Base-by-base conservation (phyloP, 805 yeast species). In the Kockiozyma suomiensis region DNA sequence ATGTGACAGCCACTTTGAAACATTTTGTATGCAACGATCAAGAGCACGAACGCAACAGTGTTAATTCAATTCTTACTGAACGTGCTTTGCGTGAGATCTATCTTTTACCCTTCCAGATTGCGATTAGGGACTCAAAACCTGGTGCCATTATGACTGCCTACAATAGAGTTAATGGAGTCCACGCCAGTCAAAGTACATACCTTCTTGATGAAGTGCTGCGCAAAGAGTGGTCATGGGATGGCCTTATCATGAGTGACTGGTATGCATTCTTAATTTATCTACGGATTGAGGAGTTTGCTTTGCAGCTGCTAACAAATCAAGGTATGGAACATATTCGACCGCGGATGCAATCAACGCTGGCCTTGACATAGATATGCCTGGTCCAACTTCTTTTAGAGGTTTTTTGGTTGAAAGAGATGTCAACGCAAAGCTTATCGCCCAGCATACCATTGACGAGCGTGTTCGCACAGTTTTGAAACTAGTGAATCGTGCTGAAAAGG, bases 281-380 rank as follows among this genome's bases (percentile, higher is more conserved):
- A n/a, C n/a, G n/a, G n/a, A n/a, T n/a, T n/a, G n/a, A n/a, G n/a
- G n/a, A n/a, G n/a, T n/a, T n/a, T n/a, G n/a, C n/a, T n/a, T n/a
- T n/a, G n/a, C n/a, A n/a, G n/a, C n/a, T n/a, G n/a, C n/a, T n/a
- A n/a, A n/a, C n/a, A n/a, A n/a, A n/a, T n/a, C n/a, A n/a, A n/a
- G n/a, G n/a, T n/a, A 69, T 68, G 89, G 88, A 25, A 76, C 79
- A 8, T 83, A 81, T 69, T 76, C 84, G 15, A 73, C 74, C 38
- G 75, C 74, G 43, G 79, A 76, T 43, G 67, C 85, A 13, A 69
- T 84, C 49, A 76, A 78, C 42, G 82, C 82, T 37, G 88, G 88
- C 6, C 73, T 85, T 56, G 85, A 84, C 68, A 73, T 85, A 66
- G 89, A 85, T 70, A 83, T 83, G 86, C 89, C 89, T 0, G 89